phyloP scores from a whole-genome alignment of 768 basidiomycete genomes.

The Boletus tylopilopsis region DNA sequence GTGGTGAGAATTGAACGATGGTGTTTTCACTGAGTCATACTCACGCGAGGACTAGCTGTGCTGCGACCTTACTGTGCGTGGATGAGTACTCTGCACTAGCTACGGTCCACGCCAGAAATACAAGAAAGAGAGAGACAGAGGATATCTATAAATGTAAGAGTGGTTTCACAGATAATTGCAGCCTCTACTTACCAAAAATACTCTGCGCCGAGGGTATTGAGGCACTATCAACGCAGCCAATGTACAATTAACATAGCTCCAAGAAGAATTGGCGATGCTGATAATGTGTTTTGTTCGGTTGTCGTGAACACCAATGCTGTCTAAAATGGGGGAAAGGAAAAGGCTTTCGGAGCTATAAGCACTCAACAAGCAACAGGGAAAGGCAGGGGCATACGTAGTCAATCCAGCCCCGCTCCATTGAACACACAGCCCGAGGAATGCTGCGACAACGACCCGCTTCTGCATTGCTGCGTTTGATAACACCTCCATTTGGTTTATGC shows the following conservation, averaged over 20 bases:
- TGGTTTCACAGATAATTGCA: background rate
- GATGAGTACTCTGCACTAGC: conserved; percentile 16
- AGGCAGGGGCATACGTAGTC: too few species aligned
- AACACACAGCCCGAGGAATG: too few species aligned
- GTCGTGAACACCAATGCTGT: conserved; percentile 15
- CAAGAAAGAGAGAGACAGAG: conserved; percentile 10
- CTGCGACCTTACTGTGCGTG: conserved; percentile 1
- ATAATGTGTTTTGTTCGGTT: conserved; percentile 13
- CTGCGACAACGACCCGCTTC: too few species aligned
- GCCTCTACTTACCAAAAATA: conserved; percentile 10
- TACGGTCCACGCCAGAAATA: conserved; percentile 13
- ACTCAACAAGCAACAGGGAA: background rate
- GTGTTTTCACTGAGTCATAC: background rate
- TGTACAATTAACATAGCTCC: conserved; percentile 6
- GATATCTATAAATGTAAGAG: background rate
- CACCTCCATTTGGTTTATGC: too few species aligned
- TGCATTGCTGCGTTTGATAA: too few species aligned
- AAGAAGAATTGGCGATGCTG: conserved; percentile 4
- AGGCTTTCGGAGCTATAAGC: conserved; percentile 1
- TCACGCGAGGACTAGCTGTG: conserved; percentile 8
- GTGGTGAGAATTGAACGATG: background rate
- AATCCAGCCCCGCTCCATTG: too few species aligned
- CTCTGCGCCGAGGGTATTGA: conserved; percentile 11
- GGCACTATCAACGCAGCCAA: conserved; percentile 3
- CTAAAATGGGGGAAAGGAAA: conserved; percentile 8